A percentile compares a stretch with the other conserved stretches of the same genome.
Evolutionary conservation across 768 basidiomycete genomes (phyloP).

Genomic region (Mycena maculata): DNA sequence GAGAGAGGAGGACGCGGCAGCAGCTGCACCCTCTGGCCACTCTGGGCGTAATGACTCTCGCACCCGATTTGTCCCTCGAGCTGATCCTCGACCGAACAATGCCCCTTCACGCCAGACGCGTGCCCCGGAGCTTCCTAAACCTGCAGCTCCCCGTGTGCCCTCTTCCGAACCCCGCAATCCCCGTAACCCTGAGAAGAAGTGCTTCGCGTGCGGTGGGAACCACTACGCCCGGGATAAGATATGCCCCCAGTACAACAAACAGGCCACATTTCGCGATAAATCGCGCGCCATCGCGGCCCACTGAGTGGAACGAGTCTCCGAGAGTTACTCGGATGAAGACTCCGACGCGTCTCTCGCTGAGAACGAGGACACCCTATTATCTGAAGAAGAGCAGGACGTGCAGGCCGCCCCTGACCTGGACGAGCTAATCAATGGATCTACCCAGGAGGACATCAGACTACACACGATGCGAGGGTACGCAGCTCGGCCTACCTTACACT

Average conservation of each 20-base stretch:
- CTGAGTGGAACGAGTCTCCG: neutral
- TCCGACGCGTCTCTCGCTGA: neutral
- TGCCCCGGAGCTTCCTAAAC: neutral
- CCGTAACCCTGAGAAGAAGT: neutral
- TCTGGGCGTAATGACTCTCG: no score
- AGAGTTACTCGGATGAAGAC: conserved; percentile 10
- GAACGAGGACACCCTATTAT: neutral
- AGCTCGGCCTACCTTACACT: neutral
- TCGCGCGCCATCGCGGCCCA: neutral
- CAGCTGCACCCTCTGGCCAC: no score
- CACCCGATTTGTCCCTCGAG: no score
- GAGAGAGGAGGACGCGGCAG: no score
- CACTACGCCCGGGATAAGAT: conserved; percentile 2
- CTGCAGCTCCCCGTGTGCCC: neutral
- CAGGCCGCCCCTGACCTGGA: conserved; percentile 2
- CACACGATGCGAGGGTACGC: neutral
- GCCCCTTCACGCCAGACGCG: neutral
- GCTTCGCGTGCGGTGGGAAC: conserved; percentile 7
- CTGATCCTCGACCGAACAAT: neutral
- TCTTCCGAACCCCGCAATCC: neutral
- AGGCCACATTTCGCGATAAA: neutral
- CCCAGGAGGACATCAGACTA: neutral
- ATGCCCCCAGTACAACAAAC: conserved; percentile 3
- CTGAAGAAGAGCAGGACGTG: neutral
- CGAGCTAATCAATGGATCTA: neutral